These are phyloP conservation scores for Asterophora parasitica DNA, from an alignment of 768 basidiomycete genomes.

Conservation along the genomic window DNA sequence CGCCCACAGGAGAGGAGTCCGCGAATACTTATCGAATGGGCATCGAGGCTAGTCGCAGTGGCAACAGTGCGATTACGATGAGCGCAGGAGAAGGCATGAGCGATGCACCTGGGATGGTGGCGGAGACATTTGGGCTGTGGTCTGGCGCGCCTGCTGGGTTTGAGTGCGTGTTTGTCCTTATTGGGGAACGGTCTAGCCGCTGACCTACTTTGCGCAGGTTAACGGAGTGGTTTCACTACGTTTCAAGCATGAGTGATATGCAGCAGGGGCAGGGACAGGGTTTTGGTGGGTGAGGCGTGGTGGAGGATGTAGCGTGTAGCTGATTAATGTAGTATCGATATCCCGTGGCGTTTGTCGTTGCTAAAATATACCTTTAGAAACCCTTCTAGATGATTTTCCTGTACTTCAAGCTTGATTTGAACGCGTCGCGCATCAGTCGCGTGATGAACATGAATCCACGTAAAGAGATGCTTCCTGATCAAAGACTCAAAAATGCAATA, in stretches of 20 bases:
- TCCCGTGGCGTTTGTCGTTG: no score
- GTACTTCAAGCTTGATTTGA: no score
- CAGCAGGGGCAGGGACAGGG: not conserved
- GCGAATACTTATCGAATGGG: no score
- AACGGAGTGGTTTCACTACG: slow-evolving; percentile 40
- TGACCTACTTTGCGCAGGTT: slow-evolving; percentile 23
- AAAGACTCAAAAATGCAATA: no score
- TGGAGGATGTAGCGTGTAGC: no score
- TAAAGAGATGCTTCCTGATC: no score
- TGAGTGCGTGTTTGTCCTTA: slow-evolving; percentile 39
- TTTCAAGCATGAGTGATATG: slow-evolving; percentile 28
- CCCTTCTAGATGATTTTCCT: no score
- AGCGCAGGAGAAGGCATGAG: not conserved
- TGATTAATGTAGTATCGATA: no score
- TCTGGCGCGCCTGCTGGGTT: slow-evolving; percentile 56
- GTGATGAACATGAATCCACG: not conserved
- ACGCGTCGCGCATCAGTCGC: not conserved
- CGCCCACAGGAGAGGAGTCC: no score
- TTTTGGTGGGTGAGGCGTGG: not conserved
- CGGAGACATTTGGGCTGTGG: slow-evolving; percentile 60
- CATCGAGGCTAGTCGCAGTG: no score
- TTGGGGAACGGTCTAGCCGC: not conserved
- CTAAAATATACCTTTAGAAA: no score
- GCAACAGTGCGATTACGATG: no score
- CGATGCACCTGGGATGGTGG: not conserved